A percentile compares a stretch with the other conserved stretches of the same genome.
These are phyloP conservation scores for Eucalyptus marginata DNA, from an alignment of 345 rosid genomes.

Conservation along the genomic window DNA sequence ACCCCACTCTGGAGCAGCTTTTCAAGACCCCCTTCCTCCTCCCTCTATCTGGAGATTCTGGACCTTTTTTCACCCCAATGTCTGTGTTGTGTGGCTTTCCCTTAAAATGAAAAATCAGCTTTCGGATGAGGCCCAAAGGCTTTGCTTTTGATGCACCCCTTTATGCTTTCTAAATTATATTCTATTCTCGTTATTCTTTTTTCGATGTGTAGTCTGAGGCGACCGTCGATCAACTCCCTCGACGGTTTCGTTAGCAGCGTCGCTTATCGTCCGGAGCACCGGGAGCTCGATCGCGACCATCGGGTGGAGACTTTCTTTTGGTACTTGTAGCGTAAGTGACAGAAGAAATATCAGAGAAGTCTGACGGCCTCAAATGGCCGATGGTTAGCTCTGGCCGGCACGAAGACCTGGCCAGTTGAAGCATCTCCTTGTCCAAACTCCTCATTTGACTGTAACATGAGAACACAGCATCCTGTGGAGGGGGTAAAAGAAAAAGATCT, in stretches of 20 bases:
- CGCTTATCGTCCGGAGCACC: not conserved
- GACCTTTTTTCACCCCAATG: not conserved
- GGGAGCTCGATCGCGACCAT: not conserved
- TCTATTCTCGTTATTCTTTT: not conserved
- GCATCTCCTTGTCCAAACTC: constrained; percentile 11
- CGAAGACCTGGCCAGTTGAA: not conserved
- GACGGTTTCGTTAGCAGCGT: not conserved
- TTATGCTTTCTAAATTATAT: not conserved
- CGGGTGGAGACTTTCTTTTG: constrained; percentile 18
- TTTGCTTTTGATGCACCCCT: not conserved
- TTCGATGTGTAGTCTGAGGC: not conserved
- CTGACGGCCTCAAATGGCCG: not conserved
- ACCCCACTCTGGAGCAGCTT: not conserved
- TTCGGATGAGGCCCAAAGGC: constrained; percentile 3
- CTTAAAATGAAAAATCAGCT: constrained; percentile 1
- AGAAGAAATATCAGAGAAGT: constrained; percentile 3
- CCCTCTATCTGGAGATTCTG: not conserved
- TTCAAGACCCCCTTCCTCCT: not conserved
- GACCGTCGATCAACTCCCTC: not conserved
- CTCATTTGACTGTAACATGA: constrained; percentile 32
- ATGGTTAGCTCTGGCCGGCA: not conserved
- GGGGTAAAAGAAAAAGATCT: not conserved
- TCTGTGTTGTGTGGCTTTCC: not conserved
- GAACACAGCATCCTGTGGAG: constrained; percentile 37
- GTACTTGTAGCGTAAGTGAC: not conserved